Percentiles rank a stretch among this genome's conserved stretches.
Evolutionary conservation across 2,329 filamentous ascomycete genomes (phyloP).

Genomic region (Neopestalotiopsis sp.): DNA sequence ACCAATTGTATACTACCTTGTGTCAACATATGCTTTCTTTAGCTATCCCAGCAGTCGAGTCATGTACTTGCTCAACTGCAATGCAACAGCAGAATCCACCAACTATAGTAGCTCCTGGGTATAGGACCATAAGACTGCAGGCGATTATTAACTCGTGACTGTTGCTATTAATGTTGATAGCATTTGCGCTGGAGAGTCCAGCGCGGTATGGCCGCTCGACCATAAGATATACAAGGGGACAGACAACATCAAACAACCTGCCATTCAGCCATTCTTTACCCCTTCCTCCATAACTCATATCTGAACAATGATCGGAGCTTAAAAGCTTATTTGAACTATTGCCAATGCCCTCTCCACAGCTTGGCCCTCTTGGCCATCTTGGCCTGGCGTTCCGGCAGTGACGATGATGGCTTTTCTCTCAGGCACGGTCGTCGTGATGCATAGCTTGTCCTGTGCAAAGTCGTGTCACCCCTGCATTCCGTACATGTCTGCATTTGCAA

Average conservation of each 20-base stretch:
- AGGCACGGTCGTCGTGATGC: not conserved
- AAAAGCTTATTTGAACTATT: slow-evolving; percentile 16
- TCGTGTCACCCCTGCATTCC: not conserved
- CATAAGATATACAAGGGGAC: not conserved
- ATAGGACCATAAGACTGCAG: not conserved
- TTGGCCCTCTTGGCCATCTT: slow-evolving; percentile 14
- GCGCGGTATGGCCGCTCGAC: not conserved
- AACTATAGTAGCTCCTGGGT: not conserved
- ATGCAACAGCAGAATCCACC: not conserved
- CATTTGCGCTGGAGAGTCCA: not conserved
- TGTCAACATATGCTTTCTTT: not conserved
- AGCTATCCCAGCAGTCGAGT: not conserved
- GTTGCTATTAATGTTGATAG: not conserved
- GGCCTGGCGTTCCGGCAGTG: not conserved
- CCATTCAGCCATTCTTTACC: not conserved
- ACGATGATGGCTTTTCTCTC: not conserved
- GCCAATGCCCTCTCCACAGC: not conserved
- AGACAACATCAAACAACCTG: not conserved
- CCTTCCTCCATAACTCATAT: not conserved
- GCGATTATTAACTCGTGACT: not conserved
- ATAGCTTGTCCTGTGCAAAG: not conserved
- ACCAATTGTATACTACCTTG: not conserved
- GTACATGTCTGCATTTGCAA: slow-evolving; percentile 3
- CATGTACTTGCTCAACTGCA: not conserved
- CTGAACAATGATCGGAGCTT: slow-evolving; percentile 2